Base-by-base conservation (phyloP, 1,139 yeast species). In the Taphrina wiesneri region DNA sequence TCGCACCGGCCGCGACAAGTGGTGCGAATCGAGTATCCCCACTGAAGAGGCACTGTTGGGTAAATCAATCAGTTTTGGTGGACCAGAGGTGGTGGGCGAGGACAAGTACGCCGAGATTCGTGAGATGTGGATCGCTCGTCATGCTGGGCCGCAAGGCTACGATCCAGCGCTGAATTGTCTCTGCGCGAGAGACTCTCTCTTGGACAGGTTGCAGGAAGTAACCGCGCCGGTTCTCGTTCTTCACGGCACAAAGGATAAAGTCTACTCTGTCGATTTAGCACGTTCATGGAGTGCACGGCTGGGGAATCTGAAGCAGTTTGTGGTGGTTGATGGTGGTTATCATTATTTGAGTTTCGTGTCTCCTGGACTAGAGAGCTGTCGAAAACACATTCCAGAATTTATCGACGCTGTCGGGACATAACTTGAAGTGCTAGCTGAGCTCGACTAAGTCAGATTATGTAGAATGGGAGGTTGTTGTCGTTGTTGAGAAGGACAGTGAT, bases 321-420 rank as follows among this genome's bases (percentile, higher is more conserved):
- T 25, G 19, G 26, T 59, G 7, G 56, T 59, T 0, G 63, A 47
- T 5, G 63, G 63, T n/a, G 63, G 63, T 11, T 49, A 32, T 41
- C 63, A 59, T 26, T 59, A 47, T 39, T 26, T 59, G 25, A 59
- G 63, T 34, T 56, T 43, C 28, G 52, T 45, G 25, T 21, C 52
- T 17, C 62, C 62, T 45, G 62, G 62, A 9, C 45, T 26, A 1
- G 52, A 28, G 19, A 47, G 34, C 5, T 56, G 62, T 19, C 52
- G 52, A 13, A 28, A 45, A n/a, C 19, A 19, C 11, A 21, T 56
- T 17, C 62, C 62, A 11, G 51, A 26, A 13, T 56, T 56, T 21
- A 32, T 56, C 11, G 36, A 26, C 1, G 6, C 23, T 9, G 15
- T 26, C 13, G 9, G 21, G 51, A n/a, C 21, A 7, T n/a, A 15